Evolutionary conservation across 2,329 filamentous ascomycete species (phyloP), one percentile per base, ranked within the genome.

Genomic region (Penicillium sp.): DNA sequence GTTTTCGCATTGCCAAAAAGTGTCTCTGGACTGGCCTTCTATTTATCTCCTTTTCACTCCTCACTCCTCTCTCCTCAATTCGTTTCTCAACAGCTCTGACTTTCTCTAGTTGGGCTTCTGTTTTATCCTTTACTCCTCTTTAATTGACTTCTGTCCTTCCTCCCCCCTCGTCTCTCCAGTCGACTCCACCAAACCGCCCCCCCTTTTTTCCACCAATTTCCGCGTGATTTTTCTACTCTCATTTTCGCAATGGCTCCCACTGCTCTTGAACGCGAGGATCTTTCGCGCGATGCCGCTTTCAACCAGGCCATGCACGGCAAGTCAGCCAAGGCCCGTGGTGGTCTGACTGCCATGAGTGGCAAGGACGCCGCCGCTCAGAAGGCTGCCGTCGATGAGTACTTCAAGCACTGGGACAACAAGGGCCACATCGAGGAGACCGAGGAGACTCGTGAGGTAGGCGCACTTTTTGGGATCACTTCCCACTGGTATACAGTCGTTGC

Each of bases 401-500:
- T 96, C 81, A 95, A 95, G 83, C 92, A 96, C 74, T 96, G 90
- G 90, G 91, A 96, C 75, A 89, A 93, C 80, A 92, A 95, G 78
- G 77, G 79, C 42, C 89, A 81, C 43, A 86, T 83, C 59, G 83
- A 87, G 37, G 94, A 99, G 83, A 97, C 93, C 1, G 84, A 87
- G 51, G 90, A 88, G 68, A 87, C 84, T 65, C 87, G 93, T 70
- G 88, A 91, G 76, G 90, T 91, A 77, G 64, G 83, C 31, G 43
- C n/a, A 2, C 5, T 18, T 9, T 24, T n/a, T 18, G 24, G 3
- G 7, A 43, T 45, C 16, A n/a, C 16, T 28, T 18, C 2, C 23
- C 2, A 13, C n/a, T 9, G 7, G 8, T 14, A 5, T n/a, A 24
- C 14, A 3, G 11, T 18, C 5, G 5, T 18, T 6, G 16, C 8